phyloP scores from a whole-genome alignment of 345 rosid species.

The Turritis glabra region DNA sequence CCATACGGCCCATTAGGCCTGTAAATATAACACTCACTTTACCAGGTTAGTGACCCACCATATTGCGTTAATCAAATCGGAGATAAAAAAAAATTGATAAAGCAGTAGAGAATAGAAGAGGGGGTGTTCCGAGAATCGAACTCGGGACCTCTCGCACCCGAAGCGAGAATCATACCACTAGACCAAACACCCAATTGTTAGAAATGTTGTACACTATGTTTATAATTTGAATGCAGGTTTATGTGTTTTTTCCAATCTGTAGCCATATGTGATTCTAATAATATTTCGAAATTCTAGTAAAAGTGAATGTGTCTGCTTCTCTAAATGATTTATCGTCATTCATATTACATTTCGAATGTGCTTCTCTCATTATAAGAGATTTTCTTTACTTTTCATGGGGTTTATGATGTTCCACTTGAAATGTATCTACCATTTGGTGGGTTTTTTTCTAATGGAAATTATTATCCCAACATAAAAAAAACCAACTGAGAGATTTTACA shows the following conservation, averaged over 20 bases:
- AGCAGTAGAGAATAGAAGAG: accelerated
- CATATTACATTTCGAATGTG: not conserved
- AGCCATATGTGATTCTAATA: not conserved
- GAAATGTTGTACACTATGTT: accelerated
- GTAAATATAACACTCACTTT: not conserved
- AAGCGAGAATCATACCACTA: constrained; percentile 98
- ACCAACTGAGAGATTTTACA: not conserved
- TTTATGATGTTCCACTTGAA: not conserved
- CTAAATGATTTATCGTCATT: no score
- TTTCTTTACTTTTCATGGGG: not conserved
- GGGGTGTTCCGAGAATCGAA: constrained; percentile 97
- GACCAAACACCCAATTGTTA: constrained; percentile 65
- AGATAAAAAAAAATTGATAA: not conserved
- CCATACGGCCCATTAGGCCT: not conserved
- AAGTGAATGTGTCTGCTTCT: not conserved
- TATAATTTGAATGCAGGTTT: not conserved
- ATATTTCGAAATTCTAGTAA: not conserved
- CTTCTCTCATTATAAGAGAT: not conserved
- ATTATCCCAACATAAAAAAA: not conserved
- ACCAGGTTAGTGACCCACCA: not conserved
- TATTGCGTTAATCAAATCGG: not conserved
- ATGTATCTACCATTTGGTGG: not conserved
- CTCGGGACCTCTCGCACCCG: constrained; percentile 95
- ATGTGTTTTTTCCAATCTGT: not conserved
- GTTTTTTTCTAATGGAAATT: not conserved